Conservation (phyloP, 768 basidiomycete species). For the Daedalea quercina region DNA sequence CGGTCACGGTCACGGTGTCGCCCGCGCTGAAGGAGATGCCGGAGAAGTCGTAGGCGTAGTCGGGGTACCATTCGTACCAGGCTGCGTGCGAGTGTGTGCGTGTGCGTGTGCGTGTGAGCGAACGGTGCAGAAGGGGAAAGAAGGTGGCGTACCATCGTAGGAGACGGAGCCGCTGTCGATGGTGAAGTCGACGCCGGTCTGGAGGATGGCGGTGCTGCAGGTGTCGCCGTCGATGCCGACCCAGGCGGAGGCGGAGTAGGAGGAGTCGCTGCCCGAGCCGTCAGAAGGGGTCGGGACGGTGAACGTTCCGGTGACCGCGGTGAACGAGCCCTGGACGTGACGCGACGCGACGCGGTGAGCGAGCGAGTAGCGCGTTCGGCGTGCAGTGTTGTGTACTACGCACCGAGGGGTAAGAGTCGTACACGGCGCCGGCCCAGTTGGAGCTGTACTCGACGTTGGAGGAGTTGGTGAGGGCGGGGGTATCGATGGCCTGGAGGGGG, state of each 20-base stretch:
- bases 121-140: background rate
- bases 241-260: constrained; percentile 28
- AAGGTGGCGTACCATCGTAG: constrained; percentile 22
- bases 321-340: constrained; percentile 24
- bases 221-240: constrained; percentile 33
- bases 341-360: too few species aligned
- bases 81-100: constrained; percentile 8
- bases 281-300: constrained; percentile 25
- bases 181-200: constrained; percentile 31
- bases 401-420: constrained; percentile 20
- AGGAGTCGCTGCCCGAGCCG: constrained; percentile 17
- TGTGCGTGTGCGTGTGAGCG: background rate
- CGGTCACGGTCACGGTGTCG: constrained; percentile 24
- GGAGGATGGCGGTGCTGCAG: constrained; percentile 28
- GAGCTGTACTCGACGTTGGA: constrained; percentile 24
- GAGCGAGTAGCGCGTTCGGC: too few species aligned
- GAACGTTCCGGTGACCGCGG: constrained; percentile 30
- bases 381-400: too few species aligned
- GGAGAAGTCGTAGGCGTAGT: constrained; percentile 26
- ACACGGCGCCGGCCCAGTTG: constrained; percentile 33
- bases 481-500: background rate
- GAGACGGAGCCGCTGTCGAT: constrained; percentile 17
- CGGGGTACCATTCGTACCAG: constrained; percentile 30
- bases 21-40: constrained; percentile 24
- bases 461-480: constrained; percentile 11